phyloP scores from a whole-genome alignment of 352 stramenopile species.

The Stramenopiles sp. region DNA sequence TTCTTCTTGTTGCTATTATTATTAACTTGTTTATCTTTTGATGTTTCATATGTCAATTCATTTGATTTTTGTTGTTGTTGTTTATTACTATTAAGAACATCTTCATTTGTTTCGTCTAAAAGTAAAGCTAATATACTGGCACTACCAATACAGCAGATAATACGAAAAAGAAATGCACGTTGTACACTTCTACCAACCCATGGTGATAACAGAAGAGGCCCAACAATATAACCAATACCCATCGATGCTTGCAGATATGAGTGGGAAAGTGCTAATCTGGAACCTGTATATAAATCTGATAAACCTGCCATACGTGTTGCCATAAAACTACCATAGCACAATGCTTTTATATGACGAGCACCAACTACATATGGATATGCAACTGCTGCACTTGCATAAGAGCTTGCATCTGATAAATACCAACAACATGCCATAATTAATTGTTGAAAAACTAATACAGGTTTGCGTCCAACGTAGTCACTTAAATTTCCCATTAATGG shows the following conservation, averaged over 20 bases:
- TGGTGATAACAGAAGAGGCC: background rate
- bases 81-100: background rate
- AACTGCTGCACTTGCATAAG: background rate
- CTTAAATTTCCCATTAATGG: background rate
- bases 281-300: background rate
- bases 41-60: no score
- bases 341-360: background rate
- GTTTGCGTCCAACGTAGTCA: background rate
- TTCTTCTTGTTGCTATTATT: background rate
- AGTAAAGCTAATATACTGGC: background rate
- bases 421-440: background rate
- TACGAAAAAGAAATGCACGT: background rate
- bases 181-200: background rate
- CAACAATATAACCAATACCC: background rate
- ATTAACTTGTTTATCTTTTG: no score
- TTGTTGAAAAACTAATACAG: background rate
- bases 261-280: background rate
- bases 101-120: background rate
- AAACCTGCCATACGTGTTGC: background rate
- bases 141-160: background rate
- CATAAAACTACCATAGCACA: background rate
- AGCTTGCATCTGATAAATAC: background rate
- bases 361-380: background rate
- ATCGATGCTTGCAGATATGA: background rate
- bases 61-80: background rate